Base-by-base conservation (phyloP, 805 yeast genomes). In the Myxozyma monticola region DNA sequence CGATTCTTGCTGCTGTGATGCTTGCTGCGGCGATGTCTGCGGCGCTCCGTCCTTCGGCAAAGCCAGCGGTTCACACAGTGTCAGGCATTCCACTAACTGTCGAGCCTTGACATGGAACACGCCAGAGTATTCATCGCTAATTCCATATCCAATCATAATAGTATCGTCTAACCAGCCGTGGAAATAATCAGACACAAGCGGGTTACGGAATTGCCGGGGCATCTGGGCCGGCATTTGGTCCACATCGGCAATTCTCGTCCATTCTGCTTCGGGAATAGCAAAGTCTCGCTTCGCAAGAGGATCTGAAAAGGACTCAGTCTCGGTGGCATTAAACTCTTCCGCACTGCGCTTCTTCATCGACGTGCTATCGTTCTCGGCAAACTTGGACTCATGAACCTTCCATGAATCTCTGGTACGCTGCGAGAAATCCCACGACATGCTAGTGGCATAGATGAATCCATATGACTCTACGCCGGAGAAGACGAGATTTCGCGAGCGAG, bases 151-250 rank as follows among this genome's bases (percentile, higher is more conserved):
- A 20, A 53, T 39, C 57, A 53, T 49, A 24, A 53, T 39, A 7
- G 35, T 28, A 30, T 53, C 57, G 26, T 53, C 51, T 3, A 53
- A 35, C 57, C 57, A 53, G 28, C 57, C 57, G 28, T 53, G 57
- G 33, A 28, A 42, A 37, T 41, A 53, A 30, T 40, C 48, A 5
- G 57, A 45, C 22, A 44, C 57, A 15, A 53, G 22, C 25, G 40
- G 30, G 31, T 45, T 45, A 28, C 31, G 9, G 31, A 10, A 28
- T 28, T 28, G 31, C 14, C 9, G 31, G 14, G 31, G 31, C 31
- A 28, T 28, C 14, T 28, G 9, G 31, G 9, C 12, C 9, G 14
- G 9, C 31, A 28, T 28, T 28, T 28, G 31, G 31, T 28, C 31
- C 9, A 28, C 31, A 28, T 28, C 31, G 9, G 31, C 31, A 10